These are phyloP conservation scores for Pythium folliculosum DNA, from an alignment of 352 stramenopile species.

Conservation along the genomic window DNA sequence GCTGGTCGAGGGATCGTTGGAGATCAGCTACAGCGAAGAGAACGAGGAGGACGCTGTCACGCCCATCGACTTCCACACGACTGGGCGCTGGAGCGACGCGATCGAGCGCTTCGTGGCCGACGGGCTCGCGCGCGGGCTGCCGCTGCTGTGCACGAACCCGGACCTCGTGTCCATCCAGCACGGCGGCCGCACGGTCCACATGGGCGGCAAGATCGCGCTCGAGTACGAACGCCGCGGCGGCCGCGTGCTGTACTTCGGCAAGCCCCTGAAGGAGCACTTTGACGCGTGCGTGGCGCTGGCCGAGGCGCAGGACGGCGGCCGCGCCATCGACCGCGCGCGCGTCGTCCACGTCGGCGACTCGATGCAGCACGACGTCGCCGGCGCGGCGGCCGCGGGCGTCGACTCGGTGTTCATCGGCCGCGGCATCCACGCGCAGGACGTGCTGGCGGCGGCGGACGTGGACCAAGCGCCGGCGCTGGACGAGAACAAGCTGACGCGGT, in stretches of 20 bases:
- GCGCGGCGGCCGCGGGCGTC: conserved; percentile 49
- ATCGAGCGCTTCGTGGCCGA: conserved; percentile 49
- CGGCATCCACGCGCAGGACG: conserved; percentile 56
- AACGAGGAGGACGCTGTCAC: too few species aligned
- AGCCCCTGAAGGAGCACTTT: conserved; percentile 81
- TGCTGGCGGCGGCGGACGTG: conserved; percentile 18
- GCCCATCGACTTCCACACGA: conserved; percentile 46
- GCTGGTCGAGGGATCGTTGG: conserved; percentile 56
- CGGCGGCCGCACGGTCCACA: conserved; percentile 61
- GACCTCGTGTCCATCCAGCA: conserved; percentile 78
- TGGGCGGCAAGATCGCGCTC: conserved; percentile 80
- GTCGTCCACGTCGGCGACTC: conserved; percentile 70
- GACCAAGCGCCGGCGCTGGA: conserved; percentile 3
- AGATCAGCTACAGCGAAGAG: conserved; percentile 50
- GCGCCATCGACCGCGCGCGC: conserved; percentile 27
- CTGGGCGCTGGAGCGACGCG: conserved; percentile 40
- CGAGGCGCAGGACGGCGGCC: conserved; percentile 19
- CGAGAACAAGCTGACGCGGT: too few species aligned
- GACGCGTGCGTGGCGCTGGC: conserved; percentile 54
- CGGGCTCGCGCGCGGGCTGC: conserved; percentile 56
- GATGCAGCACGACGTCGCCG: conserved; percentile 65
- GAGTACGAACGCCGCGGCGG: conserved; percentile 80
- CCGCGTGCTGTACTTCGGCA: conserved; percentile 79
- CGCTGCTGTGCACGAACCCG: conserved; percentile 87
- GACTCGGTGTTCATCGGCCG: conserved; percentile 61